Conservation (phyloP, 306 rosid species). For the Vicia faba region DNA sequence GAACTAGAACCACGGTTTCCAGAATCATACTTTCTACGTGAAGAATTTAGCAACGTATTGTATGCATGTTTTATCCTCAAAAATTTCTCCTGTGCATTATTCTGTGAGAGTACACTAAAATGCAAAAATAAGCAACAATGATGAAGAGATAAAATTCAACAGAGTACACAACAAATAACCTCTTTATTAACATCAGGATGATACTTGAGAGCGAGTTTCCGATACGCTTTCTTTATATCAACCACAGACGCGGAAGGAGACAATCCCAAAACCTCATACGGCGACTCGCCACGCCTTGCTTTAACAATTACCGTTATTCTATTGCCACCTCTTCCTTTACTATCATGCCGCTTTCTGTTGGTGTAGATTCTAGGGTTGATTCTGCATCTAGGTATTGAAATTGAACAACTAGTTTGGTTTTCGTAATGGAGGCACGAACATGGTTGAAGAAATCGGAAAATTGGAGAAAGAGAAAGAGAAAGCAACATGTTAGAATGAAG, state of each 20-base stretch:
- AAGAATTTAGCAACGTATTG: slow-evolving; percentile 75
- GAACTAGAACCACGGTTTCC: slow-evolving; percentile 56
- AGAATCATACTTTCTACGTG: slow-evolving; percentile 72
- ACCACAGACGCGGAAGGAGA: slow-evolving; percentile 68
- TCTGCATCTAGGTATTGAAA: slow-evolving; percentile 41
- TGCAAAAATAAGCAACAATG: slow-evolving; percentile 26
- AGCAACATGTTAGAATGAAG: slow-evolving; percentile 41
- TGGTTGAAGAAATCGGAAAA: slow-evolving; percentile 41
- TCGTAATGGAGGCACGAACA: slow-evolving; percentile 22
- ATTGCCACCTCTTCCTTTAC: slow-evolving; percentile 30
- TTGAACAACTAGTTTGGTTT: slow-evolving; percentile 38
- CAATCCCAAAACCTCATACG: slow-evolving; percentile 79
- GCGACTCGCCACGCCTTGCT: slow-evolving; percentile 71
- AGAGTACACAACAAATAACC: slow-evolving; percentile 51
- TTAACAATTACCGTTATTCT: slow-evolving; percentile 27
- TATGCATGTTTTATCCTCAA: slow-evolving; percentile 95
- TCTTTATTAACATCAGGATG: slow-evolving; percentile 97
- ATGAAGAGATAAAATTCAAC: not conserved
- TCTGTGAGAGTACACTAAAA: slow-evolving; percentile 48
- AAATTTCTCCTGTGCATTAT: slow-evolving; percentile 86
- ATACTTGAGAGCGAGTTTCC: slow-evolving; percentile 92
- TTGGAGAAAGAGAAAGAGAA: not conserved
- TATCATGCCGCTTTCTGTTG: slow-evolving; percentile 26
- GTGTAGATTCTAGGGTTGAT: slow-evolving; percentile 28
- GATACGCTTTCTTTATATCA: slow-evolving; percentile 86